Evolutionary conservation across 2,329 filamentous ascomycete genomes (phyloP).

Genomic region (Daldinia sp.): DNA sequence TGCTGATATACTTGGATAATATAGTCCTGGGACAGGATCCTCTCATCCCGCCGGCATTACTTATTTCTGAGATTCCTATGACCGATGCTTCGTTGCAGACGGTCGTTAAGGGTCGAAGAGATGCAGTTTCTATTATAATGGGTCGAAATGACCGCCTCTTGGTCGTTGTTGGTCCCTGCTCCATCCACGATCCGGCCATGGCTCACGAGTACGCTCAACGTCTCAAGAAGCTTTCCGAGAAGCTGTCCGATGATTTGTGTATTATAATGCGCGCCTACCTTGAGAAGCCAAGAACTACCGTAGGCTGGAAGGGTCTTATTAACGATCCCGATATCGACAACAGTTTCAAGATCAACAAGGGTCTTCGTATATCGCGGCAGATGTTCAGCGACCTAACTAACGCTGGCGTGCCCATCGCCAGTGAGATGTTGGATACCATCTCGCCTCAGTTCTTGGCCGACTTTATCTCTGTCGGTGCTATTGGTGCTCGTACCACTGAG

Average conservation of each 20-base stretch:
- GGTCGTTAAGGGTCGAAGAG: slow-evolving; percentile 74
- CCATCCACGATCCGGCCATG: slow-evolving; percentile 89
- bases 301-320: slow-evolving; percentile 99
- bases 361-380: slow-evolving; percentile 88
- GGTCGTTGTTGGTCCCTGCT: slow-evolving; percentile 95
- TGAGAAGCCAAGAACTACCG: slow-evolving; percentile 97
- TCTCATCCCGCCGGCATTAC: slow-evolving; percentile 85
- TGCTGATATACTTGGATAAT: slow-evolving; percentile 44
- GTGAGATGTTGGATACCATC: slow-evolving; percentile 98
- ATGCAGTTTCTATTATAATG: slow-evolving; percentile 78
- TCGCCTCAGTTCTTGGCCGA: slow-evolving; percentile 97
- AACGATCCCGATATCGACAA: slow-evolving; percentile 98
- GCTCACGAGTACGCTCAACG: slow-evolving; percentile 88
- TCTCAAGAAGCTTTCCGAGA: slow-evolving; percentile 78
- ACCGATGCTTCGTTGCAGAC: slow-evolving; percentile 69
- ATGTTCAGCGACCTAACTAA: slow-evolving; percentile 91
- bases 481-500: slow-evolving; percentile 95
- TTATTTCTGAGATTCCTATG: slow-evolving; percentile 85
- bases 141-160: slow-evolving; percentile 85
- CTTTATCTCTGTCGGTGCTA: slow-evolving; percentile 92
- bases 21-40: slow-evolving; percentile 93
- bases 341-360: slow-evolving; percentile 99
- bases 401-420: slow-evolving; percentile 91
- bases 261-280: slow-evolving; percentile 99
- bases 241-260: slow-evolving; percentile 82